Percentiles rank a stretch among this genome's conserved stretches.
Conservation (phyloP, 768 basidiomycete genomes). For the Clavaria fumosa region DNA sequence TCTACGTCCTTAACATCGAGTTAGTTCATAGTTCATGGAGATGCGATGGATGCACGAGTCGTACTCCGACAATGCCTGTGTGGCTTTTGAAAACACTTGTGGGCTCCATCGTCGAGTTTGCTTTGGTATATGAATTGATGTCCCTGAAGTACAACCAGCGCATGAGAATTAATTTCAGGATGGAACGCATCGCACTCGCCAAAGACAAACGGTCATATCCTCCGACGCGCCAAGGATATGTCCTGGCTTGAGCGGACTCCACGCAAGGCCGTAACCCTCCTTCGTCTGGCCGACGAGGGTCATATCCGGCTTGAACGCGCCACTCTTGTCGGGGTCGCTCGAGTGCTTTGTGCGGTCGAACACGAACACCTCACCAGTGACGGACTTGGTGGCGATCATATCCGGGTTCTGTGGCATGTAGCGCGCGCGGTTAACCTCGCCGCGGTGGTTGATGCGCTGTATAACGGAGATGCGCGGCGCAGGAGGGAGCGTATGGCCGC, state of each 20-base stretch:
- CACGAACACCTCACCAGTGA: constrained; percentile 81
- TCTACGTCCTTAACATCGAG: constrained; percentile 65
- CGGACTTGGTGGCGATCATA: constrained; percentile 88
- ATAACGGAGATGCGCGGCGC: constrained; percentile 78
- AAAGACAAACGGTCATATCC: constrained; percentile 91
- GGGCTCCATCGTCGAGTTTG: constrained; percentile 69
- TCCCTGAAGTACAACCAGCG: constrained; percentile 46
- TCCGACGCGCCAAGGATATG: constrained; percentile 86
- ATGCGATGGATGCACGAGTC: constrained; percentile 16
- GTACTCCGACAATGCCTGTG: constrained; percentile 78
- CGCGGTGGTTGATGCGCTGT: constrained; percentile 88
- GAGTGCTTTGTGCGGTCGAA: constrained; percentile 97
- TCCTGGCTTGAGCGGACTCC: constrained; percentile 76
- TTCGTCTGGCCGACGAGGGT: constrained; percentile 77
- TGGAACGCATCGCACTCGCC: constrained; percentile 31
- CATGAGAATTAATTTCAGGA: neutral
- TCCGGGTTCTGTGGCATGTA: constrained; percentile 99
- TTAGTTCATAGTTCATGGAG: constrained; percentile 1
- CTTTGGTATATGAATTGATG: constrained; percentile 73
- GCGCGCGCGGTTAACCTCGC: constrained; percentile 92
- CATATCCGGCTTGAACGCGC: constrained; percentile 82
- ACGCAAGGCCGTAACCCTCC: constrained; percentile 95
- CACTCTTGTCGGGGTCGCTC: constrained; percentile 77
- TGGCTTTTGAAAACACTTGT: constrained; percentile 76
- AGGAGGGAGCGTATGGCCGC: constrained; percentile 78